phyloP scores from a whole-genome alignment of 106 monocot genomes.

The Iris macrosiphon region DNA sequence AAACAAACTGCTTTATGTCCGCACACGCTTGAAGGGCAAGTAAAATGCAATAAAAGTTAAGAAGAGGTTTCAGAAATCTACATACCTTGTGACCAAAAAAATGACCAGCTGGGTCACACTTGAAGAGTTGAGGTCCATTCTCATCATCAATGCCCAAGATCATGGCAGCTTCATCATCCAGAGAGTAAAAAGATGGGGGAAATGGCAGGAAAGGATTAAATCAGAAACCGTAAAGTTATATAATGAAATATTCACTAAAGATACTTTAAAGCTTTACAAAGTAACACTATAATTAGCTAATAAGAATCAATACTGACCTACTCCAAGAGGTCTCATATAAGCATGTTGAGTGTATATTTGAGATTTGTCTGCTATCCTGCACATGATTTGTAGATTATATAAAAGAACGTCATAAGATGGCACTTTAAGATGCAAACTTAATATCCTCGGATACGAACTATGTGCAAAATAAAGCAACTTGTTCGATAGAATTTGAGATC shows the following conservation, averaged over 20 bases:
- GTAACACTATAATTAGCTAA: not conserved
- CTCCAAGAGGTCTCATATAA: conserved; percentile 98
- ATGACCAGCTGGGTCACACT: conserved; percentile 99
- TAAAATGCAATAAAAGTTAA: not conserved
- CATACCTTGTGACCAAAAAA: conserved; percentile 99
- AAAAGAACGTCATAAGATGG: too few relatives aligned
- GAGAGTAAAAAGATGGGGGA: not conserved
- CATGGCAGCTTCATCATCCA: conserved; percentile 72
- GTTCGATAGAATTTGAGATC: too few relatives aligned
- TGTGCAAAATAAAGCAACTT: too few relatives aligned
- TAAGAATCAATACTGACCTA: conserved; percentile 45
- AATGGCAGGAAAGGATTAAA: conserved; percentile 8
- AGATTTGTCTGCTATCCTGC: conserved; percentile 98
- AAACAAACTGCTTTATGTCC: too few relatives aligned
- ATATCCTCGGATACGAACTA: too few relatives aligned
- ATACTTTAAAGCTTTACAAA: too few relatives aligned
- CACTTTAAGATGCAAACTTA: too few relatives aligned
- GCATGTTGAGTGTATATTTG: conserved; percentile 99
- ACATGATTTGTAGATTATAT: conserved; percentile 9
- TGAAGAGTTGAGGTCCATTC: conserved; percentile 93
- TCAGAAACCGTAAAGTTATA: not conserved
- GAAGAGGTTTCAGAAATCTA: not conserved
- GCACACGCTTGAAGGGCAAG: too few relatives aligned
- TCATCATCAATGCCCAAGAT: conserved; percentile 97
- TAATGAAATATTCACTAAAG: not conserved